phyloP scores from a whole-genome alignment of 495 filamentous ascomycete species.

The Astrocystis sublimbata region DNA sequence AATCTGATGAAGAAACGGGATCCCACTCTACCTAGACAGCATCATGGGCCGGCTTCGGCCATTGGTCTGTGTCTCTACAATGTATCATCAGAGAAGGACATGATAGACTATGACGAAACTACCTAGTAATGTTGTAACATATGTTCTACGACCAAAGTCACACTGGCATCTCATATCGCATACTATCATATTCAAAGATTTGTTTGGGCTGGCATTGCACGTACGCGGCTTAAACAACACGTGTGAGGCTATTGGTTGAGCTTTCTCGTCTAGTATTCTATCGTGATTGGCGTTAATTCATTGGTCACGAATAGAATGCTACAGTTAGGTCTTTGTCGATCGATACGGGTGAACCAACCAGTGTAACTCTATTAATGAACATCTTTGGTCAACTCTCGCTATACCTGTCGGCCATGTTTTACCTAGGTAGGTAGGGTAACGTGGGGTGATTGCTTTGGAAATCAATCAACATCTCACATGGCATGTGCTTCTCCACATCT shows the following conservation, averaged over 20 bases:
- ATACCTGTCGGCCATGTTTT: neutral
- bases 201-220: neutral
- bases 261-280: neutral
- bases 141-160: neutral
- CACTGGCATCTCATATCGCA: neutral
- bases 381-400: too few species aligned
- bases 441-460: too few species aligned
- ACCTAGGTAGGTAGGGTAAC: too few species aligned
- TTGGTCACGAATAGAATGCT: neutral
- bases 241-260: neutral
- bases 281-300: neutral
- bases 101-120: neutral
- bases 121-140: neutral
- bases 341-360: neutral
- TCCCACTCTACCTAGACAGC: neutral
- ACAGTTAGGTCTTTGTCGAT: neutral
- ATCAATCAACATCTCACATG: too few species aligned
- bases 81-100: neutral
- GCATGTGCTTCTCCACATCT: too few species aligned
- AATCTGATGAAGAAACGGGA: neutral
- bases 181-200: neutral
- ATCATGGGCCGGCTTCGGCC: neutral
- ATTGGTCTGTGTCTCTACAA: neutral
- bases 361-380: neutral
- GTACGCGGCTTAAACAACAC: constrained; percentile 1